Base-by-base conservation (phyloP, 2,329 filamentous ascomycete genomes). In the Samsoniella hepiali region DNA sequence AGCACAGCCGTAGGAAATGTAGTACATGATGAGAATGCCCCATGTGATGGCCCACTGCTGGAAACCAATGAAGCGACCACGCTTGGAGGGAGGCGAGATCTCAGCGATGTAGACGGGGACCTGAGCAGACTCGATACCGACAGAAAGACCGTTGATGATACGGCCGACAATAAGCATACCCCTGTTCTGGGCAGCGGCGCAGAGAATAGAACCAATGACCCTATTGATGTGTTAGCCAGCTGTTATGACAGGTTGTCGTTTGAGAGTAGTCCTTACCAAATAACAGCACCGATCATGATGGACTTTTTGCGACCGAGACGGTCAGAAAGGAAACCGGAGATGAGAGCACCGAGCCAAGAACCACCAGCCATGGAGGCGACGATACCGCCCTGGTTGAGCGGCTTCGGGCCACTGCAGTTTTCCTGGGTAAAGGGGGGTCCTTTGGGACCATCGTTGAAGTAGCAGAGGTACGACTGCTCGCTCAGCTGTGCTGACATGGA, bases 31-130 rank as follows among this genome's bases (percentile, higher is more conserved):
- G 67, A 89, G 72, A 67, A 89, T 89, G 64, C 74, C 74, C 73
- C 74, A 90, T 62, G 89, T 90, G 67, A 93, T 91, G 56, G 88
- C 87, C 79, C 88, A 89, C 72, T 92, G 89, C 73, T 92, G 89
- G 61, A 85, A 82, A 62, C 88, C 86, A 34, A 93, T 88, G 54
- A 93, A 88, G 74, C 38, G 83, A 34, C 88, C 88, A 65, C 88
- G 84, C 60, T 75, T 73, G 3, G 82, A 82, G 49, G 83, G 83
- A 10, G 71, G 68, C 5, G 69, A 87, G 79, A 90, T 81, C 71
- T 91, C 88, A 49, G 87, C 84, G 57, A 90, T 84, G 74, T 90
- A 91, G 63, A 90, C 87, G 5, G 88, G 88, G 7, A 90, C 88
- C 70, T 89, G 87, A 5, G 87, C 85, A 22, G 86, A 89, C 1